Percentiles rank a stretch among this genome's conserved stretches.
phyloP scores from a whole-genome alignment of 2,329 filamentous ascomycete genomes.

The Eutypa lata region DNA sequence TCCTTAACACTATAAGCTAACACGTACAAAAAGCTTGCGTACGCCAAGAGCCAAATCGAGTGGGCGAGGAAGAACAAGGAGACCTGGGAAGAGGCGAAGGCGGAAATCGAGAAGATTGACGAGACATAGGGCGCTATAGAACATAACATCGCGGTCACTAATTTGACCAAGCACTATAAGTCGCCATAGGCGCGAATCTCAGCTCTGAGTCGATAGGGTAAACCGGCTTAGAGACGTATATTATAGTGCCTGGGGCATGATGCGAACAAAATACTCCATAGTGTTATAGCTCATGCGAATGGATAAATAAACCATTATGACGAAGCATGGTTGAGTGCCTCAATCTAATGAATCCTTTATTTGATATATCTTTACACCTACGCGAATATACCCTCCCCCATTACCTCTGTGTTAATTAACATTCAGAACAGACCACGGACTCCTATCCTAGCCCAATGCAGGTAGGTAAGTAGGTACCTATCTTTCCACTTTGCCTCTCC shows the following conservation, averaged over 20 bases:
- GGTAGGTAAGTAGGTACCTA: no score
- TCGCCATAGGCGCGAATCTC: not conserved
- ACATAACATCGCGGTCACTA: not conserved
- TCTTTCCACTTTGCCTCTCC: no score
- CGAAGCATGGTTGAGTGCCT: not conserved
- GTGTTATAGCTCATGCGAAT: not conserved
- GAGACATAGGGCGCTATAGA: slow-evolving; percentile 39
- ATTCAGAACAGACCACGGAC: no score
- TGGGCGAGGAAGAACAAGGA: slow-evolving; percentile 91
- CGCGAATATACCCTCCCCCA: no score
- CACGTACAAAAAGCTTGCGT: slow-evolving; percentile 70
- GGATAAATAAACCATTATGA: not conserved
- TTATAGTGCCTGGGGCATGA: not conserved
- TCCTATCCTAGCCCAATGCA: no score
- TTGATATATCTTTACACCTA: no score
- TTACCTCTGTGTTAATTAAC: no score
- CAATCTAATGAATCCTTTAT: no score
- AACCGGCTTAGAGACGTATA: not conserved
- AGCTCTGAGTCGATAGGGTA: not conserved
- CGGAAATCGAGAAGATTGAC: slow-evolving; percentile 85
- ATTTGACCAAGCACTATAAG: not conserved
- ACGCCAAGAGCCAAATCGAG: slow-evolving; percentile 88
- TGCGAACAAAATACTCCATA: not conserved
- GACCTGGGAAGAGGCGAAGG: slow-evolving; percentile 87
- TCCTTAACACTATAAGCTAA: slow-evolving; percentile 3